Percentiles rank a stretch among this genome's conserved stretches.
These are phyloP conservation scores for Globisporangium abappressorium DNA, from an alignment of 352 stramenopile genomes.

Conservation along the genomic window DNA sequence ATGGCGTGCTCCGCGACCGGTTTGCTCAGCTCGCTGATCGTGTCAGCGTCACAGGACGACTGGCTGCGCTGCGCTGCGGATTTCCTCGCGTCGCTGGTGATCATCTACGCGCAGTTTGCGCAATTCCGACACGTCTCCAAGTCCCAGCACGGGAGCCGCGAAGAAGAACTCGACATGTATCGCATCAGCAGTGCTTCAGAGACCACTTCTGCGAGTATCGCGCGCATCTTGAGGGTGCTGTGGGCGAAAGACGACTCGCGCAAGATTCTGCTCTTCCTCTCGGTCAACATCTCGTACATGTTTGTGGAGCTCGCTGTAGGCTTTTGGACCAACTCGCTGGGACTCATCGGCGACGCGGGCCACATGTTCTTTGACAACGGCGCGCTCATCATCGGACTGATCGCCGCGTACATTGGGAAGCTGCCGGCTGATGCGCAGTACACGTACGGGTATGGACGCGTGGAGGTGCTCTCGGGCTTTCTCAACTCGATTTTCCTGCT, in stretches of 20 bases:
- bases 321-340: slow-evolving; percentile 83
- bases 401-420: slow-evolving; percentile 79
- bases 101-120: slow-evolving; percentile 47
- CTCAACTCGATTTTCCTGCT: slow-evolving; percentile 85
- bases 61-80: slow-evolving; percentile 51
- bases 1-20: slow-evolving; percentile 41
- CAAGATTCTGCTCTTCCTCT: slow-evolving; percentile 82
- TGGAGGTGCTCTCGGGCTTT: slow-evolving; percentile 86
- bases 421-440: slow-evolving; percentile 67
- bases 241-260: slow-evolving; percentile 61
- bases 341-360: slow-evolving; percentile 81
- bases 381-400: slow-evolving; percentile 80
- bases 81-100: slow-evolving; percentile 33
- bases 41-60: slow-evolving; percentile 38
- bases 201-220: slow-evolving; percentile 2
- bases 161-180: slow-evolving; percentile 49
- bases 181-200: slow-evolving; percentile 10
- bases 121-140: slow-evolving; percentile 24
- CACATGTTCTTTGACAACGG: slow-evolving; percentile 91
- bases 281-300: slow-evolving; percentile 84
- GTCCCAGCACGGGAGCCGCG: slow-evolving; percentile 18
- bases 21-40: slow-evolving; percentile 34
- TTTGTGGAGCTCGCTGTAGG: slow-evolving; percentile 83
- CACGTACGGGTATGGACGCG: slow-evolving; percentile 84
- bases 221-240: slow-evolving; percentile 38